A percentile compares a stretch with the other conserved stretches of the same genome.
phyloP scores from a whole-genome alignment of 805 yeast species.

The Candida orba region DNA sequence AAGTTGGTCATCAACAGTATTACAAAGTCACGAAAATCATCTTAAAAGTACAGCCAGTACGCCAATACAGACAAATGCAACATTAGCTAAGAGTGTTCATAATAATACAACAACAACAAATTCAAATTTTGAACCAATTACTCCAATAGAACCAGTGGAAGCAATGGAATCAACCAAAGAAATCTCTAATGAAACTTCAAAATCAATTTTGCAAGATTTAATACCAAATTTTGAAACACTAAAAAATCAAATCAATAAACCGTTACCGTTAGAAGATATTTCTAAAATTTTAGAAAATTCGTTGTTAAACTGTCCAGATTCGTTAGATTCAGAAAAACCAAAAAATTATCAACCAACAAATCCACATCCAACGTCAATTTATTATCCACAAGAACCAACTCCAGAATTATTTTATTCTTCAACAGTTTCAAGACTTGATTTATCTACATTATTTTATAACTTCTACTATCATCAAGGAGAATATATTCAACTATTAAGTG shows the following conservation, averaged over 20 bases:
- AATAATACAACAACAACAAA: slow-evolving; percentile 6
- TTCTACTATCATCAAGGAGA: slow-evolving; percentile 77
- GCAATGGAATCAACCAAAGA: neutral
- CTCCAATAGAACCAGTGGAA: neutral
- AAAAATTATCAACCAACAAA: slow-evolving; percentile 59
- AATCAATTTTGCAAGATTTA: slow-evolving; percentile 19
- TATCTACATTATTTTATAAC: slow-evolving; percentile 85
- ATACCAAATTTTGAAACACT: slow-evolving; percentile 25
- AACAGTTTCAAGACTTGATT: slow-evolving; percentile 63
- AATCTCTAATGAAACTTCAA: neutral
- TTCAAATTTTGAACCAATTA: neutral
- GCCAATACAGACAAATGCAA: slow-evolving; percentile 6
- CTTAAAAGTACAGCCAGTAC: slow-evolving; percentile 1
- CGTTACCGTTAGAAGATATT: slow-evolving; percentile 48
- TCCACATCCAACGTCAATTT: slow-evolving; percentile 85
- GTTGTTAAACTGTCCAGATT: slow-evolving; percentile 84
- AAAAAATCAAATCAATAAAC: slow-evolving; percentile 38
- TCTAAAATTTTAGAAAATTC: slow-evolving; percentile 66
- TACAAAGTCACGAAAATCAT: neutral
- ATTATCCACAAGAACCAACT: slow-evolving; percentile 80
- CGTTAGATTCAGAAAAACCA: slow-evolving; percentile 83
- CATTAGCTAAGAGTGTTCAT: slow-evolving; percentile 4
- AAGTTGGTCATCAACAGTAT: slow-evolving; percentile 5
- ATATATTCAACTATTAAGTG: slow-evolving; percentile 68
- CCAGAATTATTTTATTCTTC: slow-evolving; percentile 45